Evolutionary conservation across 2,329 filamentous ascomycete species (phyloP), one percentile per base, ranked within the genome.

Genomic region (Alternaria longipes): DNA sequence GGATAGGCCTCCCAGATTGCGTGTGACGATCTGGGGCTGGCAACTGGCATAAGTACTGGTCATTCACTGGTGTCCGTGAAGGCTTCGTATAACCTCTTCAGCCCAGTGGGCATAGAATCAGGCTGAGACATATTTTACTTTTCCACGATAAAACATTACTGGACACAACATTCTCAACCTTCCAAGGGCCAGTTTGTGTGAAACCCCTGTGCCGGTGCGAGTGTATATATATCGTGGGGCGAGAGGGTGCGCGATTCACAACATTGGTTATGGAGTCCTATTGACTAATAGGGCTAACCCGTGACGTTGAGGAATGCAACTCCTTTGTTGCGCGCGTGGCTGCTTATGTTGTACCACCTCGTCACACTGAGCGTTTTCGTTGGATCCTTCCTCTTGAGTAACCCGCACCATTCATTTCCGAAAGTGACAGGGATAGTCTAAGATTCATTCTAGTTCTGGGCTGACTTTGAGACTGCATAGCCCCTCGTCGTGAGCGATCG

Each of bases 271-370:
- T 34, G 20, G 8, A 36, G 22, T 6, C 11, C 9, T 22, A 18
- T 50, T 20, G 18, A 22, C 30, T 12, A 36, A 34, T n/a, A n/a
- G 12, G 5, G 16, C 18, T n/a, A 11, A 5, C 18, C 2, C 20
- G 1, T 24, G 24, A 24, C 9, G 30, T 36, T 49, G 30, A 49
- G 30, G 46, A 49, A 36, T 49, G 20, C 46, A 14, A 34, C 20
- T 36, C 22, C 46, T 36, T 50, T 50, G 46, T 50, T 50, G 30
- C 46, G 46, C 46, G 32, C 46, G 18, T 50, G 46, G 20, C 46
- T 36, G 46, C 30, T 36, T 36, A 50, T 50, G 20, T 20, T 36
- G 46, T 50, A 12, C 46, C 20, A 50, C 30, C 30, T 24, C 30
- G 16, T 50, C 18, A 36, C 20, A 50, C 30, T 22, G 20, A 50